Evolutionary conservation across 2,329 filamentous ascomycete genomes (phyloP), one percentile per base, ranked within the genome.

Genomic region (Neofusicoccum ribis): DNA sequence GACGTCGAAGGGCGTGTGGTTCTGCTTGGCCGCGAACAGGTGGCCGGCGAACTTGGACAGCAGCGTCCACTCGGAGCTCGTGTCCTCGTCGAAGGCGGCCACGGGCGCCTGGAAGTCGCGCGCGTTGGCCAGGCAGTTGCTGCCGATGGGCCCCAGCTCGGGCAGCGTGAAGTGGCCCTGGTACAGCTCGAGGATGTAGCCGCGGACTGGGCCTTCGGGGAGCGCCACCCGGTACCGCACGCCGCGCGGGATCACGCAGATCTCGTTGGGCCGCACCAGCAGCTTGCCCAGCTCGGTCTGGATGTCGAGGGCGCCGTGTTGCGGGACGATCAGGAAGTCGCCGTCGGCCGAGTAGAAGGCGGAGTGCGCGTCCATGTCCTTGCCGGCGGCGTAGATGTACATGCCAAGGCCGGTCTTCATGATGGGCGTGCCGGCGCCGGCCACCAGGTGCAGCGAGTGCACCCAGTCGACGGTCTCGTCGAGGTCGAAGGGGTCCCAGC

Each of bases 331-430:
- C 61, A 90, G 78, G 67, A 88, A 84, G 72, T 91, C 88, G 15
- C 89, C 89, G 66, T 91, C 89, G 0, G 92, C 89, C 3, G 90
- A 93, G 82, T 94, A 96, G 76, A 93, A 96, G 0, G 91, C 91
- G 58, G 89, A 83, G 44, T 86, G 85, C n/a, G 83, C 79, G 56
- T 83, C 82, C 93, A 97, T 96, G 73, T 89, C 88, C 74, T 86
- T 89, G 20, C 91, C 91, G 0, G 90, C 91, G 1, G 90, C 89
- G 73, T 91, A 96, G 65, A 95, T 86, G 76, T 91, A 89, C 67
- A 95, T 92, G 23, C 91, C 92, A 47, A 96, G 71, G 0, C 93
- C 93, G 17, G 86, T 82, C 79, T 96, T 96, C 76, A 90, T 84
- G 0, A 89, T 89, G 0, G 91, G 88, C 70, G 95, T 90, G 15